These are phyloP conservation scores for Aspergillus hancockii DNA, from an alignment of 495 filamentous ascomycete genomes.

Conservation along the genomic window DNA sequence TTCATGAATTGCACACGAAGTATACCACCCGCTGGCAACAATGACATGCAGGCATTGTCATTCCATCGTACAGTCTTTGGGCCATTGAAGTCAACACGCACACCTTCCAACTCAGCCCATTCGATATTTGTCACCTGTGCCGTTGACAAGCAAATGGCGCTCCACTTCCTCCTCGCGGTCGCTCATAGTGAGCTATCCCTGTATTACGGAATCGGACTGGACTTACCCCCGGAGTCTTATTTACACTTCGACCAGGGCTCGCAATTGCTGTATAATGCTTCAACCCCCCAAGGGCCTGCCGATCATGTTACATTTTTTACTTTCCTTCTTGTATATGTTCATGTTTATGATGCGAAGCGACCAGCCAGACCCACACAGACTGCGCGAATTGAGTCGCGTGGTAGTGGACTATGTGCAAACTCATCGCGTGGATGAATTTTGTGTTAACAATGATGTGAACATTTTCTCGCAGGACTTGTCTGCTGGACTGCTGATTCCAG, in stretches of 20 bases:
- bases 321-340: conserved; percentile 19
- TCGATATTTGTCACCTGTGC: conserved; percentile 17
- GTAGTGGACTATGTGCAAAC: conserved; percentile 9
- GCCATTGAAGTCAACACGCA: conserved; percentile 16
- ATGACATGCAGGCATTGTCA: conserved; percentile 13
- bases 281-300: not conserved
- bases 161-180: conserved; percentile 21
- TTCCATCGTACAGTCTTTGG: conserved; percentile 18
- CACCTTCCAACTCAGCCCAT: conserved; percentile 12
- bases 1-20: not conserved
- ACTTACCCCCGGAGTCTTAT: conserved; percentile 11
- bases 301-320: conserved; percentile 16
- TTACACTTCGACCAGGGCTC: conserved; percentile 13
- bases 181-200: conserved; percentile 19
- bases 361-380: conserved; percentile 2
- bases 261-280: conserved; percentile 7
- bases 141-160: conserved; percentile 13
- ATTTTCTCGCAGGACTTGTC: not conserved
- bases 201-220: conserved; percentile 7
- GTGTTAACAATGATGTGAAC: conserved; percentile 9
- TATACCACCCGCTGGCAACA: conserved; percentile 1
- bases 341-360: conserved; percentile 22
- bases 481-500: not conserved
- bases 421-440: conserved; percentile 10
- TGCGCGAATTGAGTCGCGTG: conserved; percentile 8